Percentiles rank a stretch among this genome's conserved stretches.
These are phyloP conservation scores for Thermothelomyces thermophilus DNA, from an alignment of 2,329 filamentous ascomycete genomes.

Conservation along the genomic window DNA sequence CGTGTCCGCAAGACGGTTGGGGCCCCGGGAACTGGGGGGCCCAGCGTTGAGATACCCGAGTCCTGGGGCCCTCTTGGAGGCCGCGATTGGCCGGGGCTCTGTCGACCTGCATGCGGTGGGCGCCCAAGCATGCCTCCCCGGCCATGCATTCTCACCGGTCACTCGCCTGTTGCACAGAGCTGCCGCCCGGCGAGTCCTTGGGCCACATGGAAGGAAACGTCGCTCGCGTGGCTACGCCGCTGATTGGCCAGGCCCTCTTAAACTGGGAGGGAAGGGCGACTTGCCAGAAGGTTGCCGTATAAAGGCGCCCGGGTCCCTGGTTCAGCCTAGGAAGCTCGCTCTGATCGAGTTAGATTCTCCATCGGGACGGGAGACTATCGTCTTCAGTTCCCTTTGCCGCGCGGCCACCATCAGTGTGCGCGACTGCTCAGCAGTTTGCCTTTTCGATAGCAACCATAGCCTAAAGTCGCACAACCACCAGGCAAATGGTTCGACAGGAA, in stretches of 20 bases:
- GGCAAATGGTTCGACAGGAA: slow-evolving; percentile 1
- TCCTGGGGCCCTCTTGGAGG: not conserved
- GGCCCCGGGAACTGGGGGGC: slow-evolving; percentile 1
- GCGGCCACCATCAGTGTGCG: not conserved
- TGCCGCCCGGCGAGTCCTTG: slow-evolving; percentile 5
- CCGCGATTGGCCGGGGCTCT: slow-evolving; percentile 12
- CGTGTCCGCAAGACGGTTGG: slow-evolving; percentile 5
- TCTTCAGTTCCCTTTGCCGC: not conserved
- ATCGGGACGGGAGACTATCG: not conserved
- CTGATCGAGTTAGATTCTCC: not conserved
- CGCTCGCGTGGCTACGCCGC: not conserved
- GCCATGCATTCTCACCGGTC: slow-evolving; percentile 19
- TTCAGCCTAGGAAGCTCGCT: not conserved
- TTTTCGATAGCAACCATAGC: not conserved
- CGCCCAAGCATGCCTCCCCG: slow-evolving; percentile 4
- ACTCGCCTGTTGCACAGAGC: not conserved
- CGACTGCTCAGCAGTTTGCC: not conserved
- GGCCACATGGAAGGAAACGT: slow-evolving; percentile 6
- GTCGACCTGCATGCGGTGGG: slow-evolving; percentile 15
- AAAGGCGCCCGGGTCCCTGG: not conserved
- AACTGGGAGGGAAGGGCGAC: not conserved
- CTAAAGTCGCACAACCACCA: not conserved
- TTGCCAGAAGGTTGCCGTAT: not conserved
- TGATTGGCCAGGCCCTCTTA: slow-evolving; percentile 4
- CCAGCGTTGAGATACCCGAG: slow-evolving; percentile 9